A percentile compares a stretch with the other conserved stretches of the same genome.
phyloP scores from a whole-genome alignment of 2,329 filamentous ascomycete species.

The Fusarium decemcellulare region DNA sequence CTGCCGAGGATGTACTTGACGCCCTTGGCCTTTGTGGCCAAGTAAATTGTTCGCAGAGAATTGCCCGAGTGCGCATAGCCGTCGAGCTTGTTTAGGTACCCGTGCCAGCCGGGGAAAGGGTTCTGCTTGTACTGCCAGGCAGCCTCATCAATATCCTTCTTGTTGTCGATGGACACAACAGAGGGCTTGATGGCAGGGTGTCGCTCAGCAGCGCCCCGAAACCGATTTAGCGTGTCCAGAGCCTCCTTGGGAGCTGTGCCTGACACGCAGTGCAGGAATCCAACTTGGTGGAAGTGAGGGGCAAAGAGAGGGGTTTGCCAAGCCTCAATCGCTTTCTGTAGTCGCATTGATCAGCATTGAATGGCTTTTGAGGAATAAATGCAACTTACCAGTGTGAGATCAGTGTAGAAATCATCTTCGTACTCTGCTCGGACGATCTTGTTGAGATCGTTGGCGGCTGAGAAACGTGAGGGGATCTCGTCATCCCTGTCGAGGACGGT shows the following conservation, averaged over 20 bases:
- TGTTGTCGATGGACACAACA: constrained; percentile 54
- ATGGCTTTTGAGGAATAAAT: neutral
- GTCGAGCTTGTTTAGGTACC: constrained; percentile 70
- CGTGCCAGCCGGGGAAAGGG: constrained; percentile 63
- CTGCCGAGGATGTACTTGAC: constrained; percentile 44
- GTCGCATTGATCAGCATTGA: neutral
- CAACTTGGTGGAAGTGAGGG: constrained; percentile 63
- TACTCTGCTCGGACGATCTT: constrained; percentile 74
- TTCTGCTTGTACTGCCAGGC: constrained; percentile 66
- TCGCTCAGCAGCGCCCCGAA: constrained; percentile 56
- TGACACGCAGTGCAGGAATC: constrained; percentile 63
- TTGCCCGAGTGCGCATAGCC: constrained; percentile 71
- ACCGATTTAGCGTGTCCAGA: constrained; percentile 59
- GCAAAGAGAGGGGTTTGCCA: constrained; percentile 68
- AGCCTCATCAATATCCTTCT: constrained; percentile 55
- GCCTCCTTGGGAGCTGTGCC: constrained; percentile 63
- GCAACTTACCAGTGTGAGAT: constrained; percentile 63
- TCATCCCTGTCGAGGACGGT: constrained; percentile 61
- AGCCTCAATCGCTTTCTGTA: constrained; percentile 62
- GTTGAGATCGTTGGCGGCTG: constrained; percentile 72
- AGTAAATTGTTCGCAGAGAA: constrained; percentile 63
- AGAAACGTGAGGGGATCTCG: constrained; percentile 59
- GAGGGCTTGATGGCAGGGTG: constrained; percentile 57
- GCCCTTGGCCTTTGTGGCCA: constrained; percentile 51
- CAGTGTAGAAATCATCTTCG: constrained; percentile 69